Evolutionary conservation across 176 grass and related monocot species (phyloP).

Genomic region (Aegilops longissima): DNA sequence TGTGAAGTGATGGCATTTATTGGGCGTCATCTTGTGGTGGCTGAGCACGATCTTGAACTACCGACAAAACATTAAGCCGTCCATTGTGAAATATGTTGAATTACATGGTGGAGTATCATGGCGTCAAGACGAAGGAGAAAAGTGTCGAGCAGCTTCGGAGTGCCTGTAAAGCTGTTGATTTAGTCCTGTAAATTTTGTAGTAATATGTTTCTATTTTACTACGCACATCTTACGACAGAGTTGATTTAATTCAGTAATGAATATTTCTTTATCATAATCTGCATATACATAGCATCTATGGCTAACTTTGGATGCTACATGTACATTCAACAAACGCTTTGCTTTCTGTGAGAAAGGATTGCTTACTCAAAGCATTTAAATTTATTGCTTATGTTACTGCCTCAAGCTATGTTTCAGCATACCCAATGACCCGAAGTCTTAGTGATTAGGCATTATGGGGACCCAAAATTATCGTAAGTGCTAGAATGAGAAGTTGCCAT

Average conservation of each 20-base stretch:
- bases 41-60: neutral
- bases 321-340: neutral
- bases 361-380: neutral
- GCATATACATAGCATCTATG: neutral
- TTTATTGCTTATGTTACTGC: neutral
- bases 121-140: constrained; percentile 77
- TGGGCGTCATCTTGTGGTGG: neutral
- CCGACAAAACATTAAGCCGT: constrained; percentile 36
- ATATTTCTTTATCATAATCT: neutral
- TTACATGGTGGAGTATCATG: constrained; percentile 75
- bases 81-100: constrained; percentile 77
- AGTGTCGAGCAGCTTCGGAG: constrained; percentile 59
- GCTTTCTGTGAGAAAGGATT: neutral
- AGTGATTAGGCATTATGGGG: neutral
- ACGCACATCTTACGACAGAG: neutral
- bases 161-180: constrained; percentile 30
- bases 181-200: neutral
- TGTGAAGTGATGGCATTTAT: neutral
- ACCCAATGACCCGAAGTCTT: neutral
- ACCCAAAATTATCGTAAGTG: neutral
- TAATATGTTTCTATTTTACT: neutral
- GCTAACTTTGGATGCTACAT: neutral
- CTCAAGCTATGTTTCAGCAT: neutral
- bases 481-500: neutral
- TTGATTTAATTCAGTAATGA: neutral